Conservation (phyloP, 805 yeast species). For the Metschnikowia noctiluminum region DNA sequence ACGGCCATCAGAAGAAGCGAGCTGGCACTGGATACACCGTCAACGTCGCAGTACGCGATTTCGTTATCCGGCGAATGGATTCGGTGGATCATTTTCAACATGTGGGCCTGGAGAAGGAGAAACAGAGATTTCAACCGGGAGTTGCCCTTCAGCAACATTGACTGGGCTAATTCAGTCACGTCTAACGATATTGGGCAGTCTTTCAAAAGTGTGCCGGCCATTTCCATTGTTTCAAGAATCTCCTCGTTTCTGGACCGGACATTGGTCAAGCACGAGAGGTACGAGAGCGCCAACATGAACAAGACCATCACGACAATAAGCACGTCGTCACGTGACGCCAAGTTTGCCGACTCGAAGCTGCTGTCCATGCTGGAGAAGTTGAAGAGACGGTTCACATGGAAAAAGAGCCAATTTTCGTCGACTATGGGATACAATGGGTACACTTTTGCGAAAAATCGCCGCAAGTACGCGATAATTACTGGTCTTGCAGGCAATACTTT, state of each 20-base stretch:
- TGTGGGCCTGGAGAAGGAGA: conserved; percentile 19
- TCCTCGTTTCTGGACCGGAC: conserved; percentile 11
- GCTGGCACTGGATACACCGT: conserved; percentile 8
- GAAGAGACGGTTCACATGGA: conserved; percentile 8
- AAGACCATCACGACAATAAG: conserved; percentile 14
- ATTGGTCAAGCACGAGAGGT: conserved; percentile 17
- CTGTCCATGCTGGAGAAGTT: conserved; percentile 5
- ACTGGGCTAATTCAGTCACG: conserved; percentile 15
- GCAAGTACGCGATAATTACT: conserved; percentile 11
- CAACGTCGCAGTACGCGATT: conserved; percentile 9
- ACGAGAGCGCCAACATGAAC: conserved; percentile 17
- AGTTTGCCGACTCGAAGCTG: conserved; percentile 6
- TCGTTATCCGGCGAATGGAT: conserved; percentile 18
- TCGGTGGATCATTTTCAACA: conserved; percentile 13
- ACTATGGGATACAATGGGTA: conserved; percentile 18
- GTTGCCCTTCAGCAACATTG: conserved; percentile 13
- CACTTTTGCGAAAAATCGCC: conserved; percentile 14
- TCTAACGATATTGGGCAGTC: conserved; percentile 17
- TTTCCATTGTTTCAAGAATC: conserved; percentile 5
- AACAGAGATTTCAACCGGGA: conserved; percentile 11
- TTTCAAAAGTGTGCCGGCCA: conserved; percentile 7
- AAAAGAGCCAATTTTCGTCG: conserved; percentile 14
- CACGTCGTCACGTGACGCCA: conserved; percentile 14
- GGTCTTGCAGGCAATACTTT: conserved; percentile 12
- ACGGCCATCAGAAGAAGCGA: conserved; percentile 13